These are phyloP conservation scores for Leccinum colubrinum DNA, from an alignment of 1,284 basidiomycete genomes.

Conservation along the genomic window DNA sequence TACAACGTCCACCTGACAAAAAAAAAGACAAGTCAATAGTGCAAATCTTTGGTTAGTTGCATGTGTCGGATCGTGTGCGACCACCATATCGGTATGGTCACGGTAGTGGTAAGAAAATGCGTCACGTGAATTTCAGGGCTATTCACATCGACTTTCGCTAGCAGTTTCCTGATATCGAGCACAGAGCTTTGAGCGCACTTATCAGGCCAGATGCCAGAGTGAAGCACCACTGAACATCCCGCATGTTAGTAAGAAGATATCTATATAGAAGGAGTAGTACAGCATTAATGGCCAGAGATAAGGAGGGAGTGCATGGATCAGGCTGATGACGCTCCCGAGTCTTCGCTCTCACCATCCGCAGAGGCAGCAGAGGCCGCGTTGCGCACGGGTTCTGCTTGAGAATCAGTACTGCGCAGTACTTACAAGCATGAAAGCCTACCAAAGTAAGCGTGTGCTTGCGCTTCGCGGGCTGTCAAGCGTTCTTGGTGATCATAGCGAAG, in stretches of 20 bases:
- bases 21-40: not conserved
- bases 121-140: conserved; percentile 13
- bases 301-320: conserved; percentile 29
- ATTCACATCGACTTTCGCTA: conserved; percentile 1
- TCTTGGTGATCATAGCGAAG: conserved; percentile 97
- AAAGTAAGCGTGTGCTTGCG: conserved; percentile 88
- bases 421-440: conserved; percentile 44
- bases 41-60: conserved; percentile 11
- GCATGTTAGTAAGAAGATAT: conserved; percentile 24
- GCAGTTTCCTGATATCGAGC: conserved; percentile 5
- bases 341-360: conserved; percentile 71
- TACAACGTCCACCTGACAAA: conserved; percentile 16
- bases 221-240: conserved; percentile 23
- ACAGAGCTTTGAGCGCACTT: conserved; percentile 22
- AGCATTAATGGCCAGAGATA: conserved; percentile 28
- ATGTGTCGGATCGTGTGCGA: conserved; percentile 8
- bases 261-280: conserved; percentile 35
- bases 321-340: conserved; percentile 61
- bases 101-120: conserved; percentile 5
- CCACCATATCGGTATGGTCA: conserved; percentile 8
- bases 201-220: conserved; percentile 16
- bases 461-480: conserved; percentile 90
- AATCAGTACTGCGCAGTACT: conserved; percentile 18
- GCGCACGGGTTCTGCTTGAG: conserved; percentile 57
- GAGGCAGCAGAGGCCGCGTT: conserved; percentile 40